Evolutionary conservation across 257 asterid species (phyloP), one percentile per base, ranked within the genome.

Genomic region (Scutellaria minor): DNA sequence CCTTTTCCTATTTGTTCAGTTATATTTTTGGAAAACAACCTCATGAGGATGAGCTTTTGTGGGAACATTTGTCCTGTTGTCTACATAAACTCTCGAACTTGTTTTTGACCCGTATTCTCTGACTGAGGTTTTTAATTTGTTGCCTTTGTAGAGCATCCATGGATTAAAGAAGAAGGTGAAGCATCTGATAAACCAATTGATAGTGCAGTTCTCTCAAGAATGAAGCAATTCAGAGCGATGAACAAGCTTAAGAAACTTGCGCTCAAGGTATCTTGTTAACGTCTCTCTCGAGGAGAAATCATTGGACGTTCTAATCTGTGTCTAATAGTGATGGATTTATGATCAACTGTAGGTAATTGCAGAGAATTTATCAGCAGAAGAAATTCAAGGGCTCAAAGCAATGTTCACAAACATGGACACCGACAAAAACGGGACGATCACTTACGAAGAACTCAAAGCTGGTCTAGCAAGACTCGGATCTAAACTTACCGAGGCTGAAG

Each of bases 161-260:
- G 98, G 98, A 69, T 92, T 18, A 85, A 83, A 77, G 96, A 85
- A 82, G 98, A 88, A 11, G 94, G 93, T 20, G 95, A 86, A 66
- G 98, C 96, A 52, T 85, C 98, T 42, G 96, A 92, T 73, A 86
- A 84, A 67, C 98, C 96, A 53, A 80, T 92, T 57, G 96, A 90
- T 73, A 88, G 88, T 50, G 98, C 96, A 37, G 98, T 92, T 44
- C 90, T 91, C 15, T 79, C 96, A 2, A 86, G 97, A 80, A 89
- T 91, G 96, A 91, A 89, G 90, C 97, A 91, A 65, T 91, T 91
- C 89, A 79, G 95, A 81, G 97, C 97, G 13, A 91, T 91, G 97
- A 91, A 89, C 89, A 91, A 86, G 79, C 97, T 91, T 51, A 91
- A 91, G 67, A 89, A 91, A 76, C 89, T 91, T 9, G 98, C 98